Evolutionary conservation across 2,329 filamentous ascomycete species (phyloP).

Genomic region (Trichoderma sp.): DNA sequence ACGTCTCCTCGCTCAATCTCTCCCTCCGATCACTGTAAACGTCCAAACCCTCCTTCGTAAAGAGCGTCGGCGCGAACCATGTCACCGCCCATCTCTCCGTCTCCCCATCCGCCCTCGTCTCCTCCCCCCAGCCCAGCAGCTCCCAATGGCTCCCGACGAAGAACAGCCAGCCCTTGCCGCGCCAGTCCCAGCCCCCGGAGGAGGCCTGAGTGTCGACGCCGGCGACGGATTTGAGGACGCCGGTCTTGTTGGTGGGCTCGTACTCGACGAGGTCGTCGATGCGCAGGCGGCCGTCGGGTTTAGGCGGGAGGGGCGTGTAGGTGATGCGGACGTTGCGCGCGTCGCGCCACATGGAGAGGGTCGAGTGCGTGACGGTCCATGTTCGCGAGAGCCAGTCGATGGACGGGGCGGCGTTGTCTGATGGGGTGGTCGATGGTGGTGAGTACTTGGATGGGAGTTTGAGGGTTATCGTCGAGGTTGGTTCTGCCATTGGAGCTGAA

Average conservation of each 20-base stretch:
- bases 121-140: conserved; percentile 72
- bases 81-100: conserved; percentile 74
- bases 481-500: conserved; percentile 20
- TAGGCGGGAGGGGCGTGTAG: conserved; percentile 60
- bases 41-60: conserved; percentile 81
- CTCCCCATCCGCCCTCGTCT: conserved; percentile 42
- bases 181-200: conserved; percentile 67
- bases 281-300: conserved; percentile 46
- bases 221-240: conserved; percentile 60
- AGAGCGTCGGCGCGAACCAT: conserved; percentile 80
- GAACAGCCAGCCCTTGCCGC: conserved; percentile 73
- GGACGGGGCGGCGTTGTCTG: conserved; percentile 33
- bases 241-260: conserved; percentile 54
- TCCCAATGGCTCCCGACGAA: conserved; percentile 80
- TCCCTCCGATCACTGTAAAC: conserved; percentile 68
- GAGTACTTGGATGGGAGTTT: conserved; percentile 54
- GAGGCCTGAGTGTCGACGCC: conserved; percentile 61
- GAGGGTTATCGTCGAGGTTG: conserved; percentile 34
- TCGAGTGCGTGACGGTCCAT: conserved; percentile 76
- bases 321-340: conserved; percentile 80
- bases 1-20: conserved; percentile 61
- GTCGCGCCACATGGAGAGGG: conserved; percentile 77
- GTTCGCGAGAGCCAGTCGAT: conserved; percentile 65
- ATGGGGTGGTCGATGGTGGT: conserved; percentile 25
- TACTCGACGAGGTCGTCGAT: conserved; percentile 76